phyloP scores from a whole-genome alignment of 192 early-diverging fungal genomes.

The Oehlia diaphana region DNA sequence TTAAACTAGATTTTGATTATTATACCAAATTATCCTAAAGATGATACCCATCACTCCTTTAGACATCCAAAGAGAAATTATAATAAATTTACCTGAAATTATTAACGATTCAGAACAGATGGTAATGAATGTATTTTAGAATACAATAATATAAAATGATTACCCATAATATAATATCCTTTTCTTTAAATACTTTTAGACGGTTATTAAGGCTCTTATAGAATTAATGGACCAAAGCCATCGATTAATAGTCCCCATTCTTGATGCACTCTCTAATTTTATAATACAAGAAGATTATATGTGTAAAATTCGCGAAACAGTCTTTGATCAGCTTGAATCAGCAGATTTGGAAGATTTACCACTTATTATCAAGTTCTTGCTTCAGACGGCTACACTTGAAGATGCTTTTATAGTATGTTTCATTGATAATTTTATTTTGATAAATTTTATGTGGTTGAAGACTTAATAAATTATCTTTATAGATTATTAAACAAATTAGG shows the following conservation, averaged over 20 bases:
- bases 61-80: slow-evolving; percentile 72
- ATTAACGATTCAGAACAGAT: slow-evolving; percentile 69
- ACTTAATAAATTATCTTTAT: not conserved
- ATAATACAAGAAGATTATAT: slow-evolving; percentile 50
- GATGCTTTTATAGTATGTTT: slow-evolving; percentile 42
- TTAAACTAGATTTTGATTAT: not conserved
- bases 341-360: slow-evolving; percentile 73
- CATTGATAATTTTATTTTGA: not conserved
- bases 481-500: slow-evolving; percentile 52
- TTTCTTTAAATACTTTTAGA: slow-evolving; percentile 29
- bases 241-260: slow-evolving; percentile 63
- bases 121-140: slow-evolving; percentile 24
- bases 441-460: not conserved
- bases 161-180: not conserved
- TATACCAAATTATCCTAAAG: slow-evolving; percentile 26
- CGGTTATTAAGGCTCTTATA: slow-evolving; percentile 58
- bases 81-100: slow-evolving; percentile 72
- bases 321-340: slow-evolving; percentile 61
- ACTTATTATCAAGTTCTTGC: slow-evolving; percentile 69
- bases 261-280: slow-evolving; percentile 73
- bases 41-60: slow-evolving; percentile 62
- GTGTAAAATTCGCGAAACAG: slow-evolving; percentile 54
- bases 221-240: slow-evolving; percentile 58
- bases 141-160: not conserved
- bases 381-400: slow-evolving; percentile 61